These are phyloP conservation scores for Pyrenochaeta sp. DNA, from an alignment of 2,329 filamentous ascomycete genomes.

Conservation along the genomic window DNA sequence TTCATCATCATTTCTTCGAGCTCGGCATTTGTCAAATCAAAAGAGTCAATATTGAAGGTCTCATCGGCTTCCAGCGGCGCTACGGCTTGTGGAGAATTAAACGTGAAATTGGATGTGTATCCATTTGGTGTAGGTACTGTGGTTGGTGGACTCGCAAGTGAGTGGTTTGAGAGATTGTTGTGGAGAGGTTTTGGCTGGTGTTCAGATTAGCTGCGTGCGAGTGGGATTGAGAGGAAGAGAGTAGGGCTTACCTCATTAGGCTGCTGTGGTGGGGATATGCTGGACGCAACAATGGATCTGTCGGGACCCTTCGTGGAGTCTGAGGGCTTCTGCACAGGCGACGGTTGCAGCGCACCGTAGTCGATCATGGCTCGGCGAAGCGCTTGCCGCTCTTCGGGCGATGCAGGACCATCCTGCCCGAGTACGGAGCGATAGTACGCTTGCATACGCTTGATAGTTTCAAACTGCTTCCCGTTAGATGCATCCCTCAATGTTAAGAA, in stretches of 20 bases:
- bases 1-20: conserved; percentile 50
- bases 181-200: conserved; percentile 12
- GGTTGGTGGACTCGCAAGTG: conserved; percentile 27
- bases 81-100: conserved; percentile 32
- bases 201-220: not conserved
- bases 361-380: conserved; percentile 51
- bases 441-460: conserved; percentile 55
- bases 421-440: conserved; percentile 49
- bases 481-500: fast-evolving
- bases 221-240: too few relatives aligned
- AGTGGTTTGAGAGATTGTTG: conserved; percentile 13
- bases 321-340: conserved; percentile 46
- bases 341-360: conserved; percentile 51
- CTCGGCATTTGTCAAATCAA: conserved; percentile 46
- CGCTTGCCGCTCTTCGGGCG: conserved; percentile 48
- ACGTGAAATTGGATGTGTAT: conserved; percentile 28
- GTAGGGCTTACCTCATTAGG: conserved; percentile 2
- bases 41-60: conserved; percentile 40
- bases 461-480: conserved; percentile 37
- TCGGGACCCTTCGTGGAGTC: conserved; percentile 31
- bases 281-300: conserved; percentile 14
- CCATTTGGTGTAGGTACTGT: conserved; percentile 35
- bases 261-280: conserved; percentile 8
- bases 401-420: conserved; percentile 45
- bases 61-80: conserved; percentile 43